Conservation (phyloP, 1,139 yeast species). For the Barnettozyma hawaiiensis region DNA sequence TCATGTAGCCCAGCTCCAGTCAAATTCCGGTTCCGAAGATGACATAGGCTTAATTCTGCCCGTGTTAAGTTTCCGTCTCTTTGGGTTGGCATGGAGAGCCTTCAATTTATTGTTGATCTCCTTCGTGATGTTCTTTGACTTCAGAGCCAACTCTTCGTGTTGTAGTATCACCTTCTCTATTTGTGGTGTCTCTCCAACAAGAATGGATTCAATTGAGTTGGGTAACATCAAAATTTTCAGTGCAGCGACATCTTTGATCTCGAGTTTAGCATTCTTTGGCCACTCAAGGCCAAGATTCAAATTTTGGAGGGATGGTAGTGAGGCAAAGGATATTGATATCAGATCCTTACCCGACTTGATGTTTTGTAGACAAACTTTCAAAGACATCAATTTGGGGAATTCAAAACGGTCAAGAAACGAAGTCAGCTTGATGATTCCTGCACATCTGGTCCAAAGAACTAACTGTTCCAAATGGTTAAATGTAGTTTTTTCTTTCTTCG, state of each 20-base stretch:
- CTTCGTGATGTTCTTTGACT: not conserved
- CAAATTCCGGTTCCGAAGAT: not conserved
- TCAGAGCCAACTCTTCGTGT: not conserved
- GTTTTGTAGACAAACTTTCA: not conserved
- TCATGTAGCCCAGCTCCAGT: not conserved
- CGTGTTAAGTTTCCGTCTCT: not conserved
- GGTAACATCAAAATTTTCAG: not conserved
- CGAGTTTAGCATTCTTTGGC: not conserved
- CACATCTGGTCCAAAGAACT: not conserved
- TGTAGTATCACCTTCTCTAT: not conserved
- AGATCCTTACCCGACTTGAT: not conserved
- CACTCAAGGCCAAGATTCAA: not conserved
- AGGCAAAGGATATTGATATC: not conserved
- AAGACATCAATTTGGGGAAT: not conserved
- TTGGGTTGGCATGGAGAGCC: not conserved
- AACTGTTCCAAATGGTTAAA: not conserved
- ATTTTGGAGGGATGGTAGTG: not conserved
- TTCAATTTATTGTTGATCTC: not conserved
- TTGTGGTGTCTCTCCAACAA: not conserved
- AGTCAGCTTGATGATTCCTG: not conserved
- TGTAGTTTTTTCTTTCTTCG: not conserved
- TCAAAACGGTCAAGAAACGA: not conserved
- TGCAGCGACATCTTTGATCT: not conserved
- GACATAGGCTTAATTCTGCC: not conserved
- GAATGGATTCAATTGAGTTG: not conserved